Base-by-base conservation (phyloP, 805 yeast genomes). In the Yarrowia yakushimensis region DNA sequence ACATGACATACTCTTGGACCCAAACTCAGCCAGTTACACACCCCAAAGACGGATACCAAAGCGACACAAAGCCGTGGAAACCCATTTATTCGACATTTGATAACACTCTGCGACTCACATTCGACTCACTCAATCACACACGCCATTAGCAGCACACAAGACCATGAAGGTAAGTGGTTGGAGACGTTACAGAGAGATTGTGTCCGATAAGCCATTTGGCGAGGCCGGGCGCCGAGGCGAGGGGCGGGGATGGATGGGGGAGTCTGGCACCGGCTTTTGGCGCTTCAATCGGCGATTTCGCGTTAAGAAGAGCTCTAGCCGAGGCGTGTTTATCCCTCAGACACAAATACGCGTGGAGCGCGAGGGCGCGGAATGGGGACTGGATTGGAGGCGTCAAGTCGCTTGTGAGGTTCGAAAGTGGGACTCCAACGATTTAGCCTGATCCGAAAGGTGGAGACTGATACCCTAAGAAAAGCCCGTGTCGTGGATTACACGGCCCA, bases 121-220 rank as follows among this genome's bases (percentile, higher is more conserved):
- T 11, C 46, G 9, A 23, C 28, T 15, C 30, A 1, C 13, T 4
- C 30, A 23, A 13, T 17, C 23, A 4, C 23, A 42, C 48, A 27
- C 17, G 22, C 39, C 39, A 13, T 17, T 5, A 3, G 6, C 10
- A 17, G 13, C 39, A 15, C 27, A 48, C 39, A 22, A 6, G 17
- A 36, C 39, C 4, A 52, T 52, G 59, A 52, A 52, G 59, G 59
- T 52, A 52, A 52, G 59, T 52, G 59, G 59, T 52, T 52, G 59
- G 59, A 30, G 25, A 52, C 59, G 33, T 11, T 36, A 52, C 59
- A 46, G 37, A 46, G 37, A 31, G 37, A 28, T 18, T 13, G 34
- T 31, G 34, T 30, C 17, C 17, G 34, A 31, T 31, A 31, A 31
- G 31, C 10, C 3, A 12, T 25, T 25, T 28, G 31, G 31, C 31